These are phyloP conservation scores for Xylariaceae sp. DNA, from an alignment of 2,329 filamentous ascomycete genomes.

Conservation along the genomic window DNA sequence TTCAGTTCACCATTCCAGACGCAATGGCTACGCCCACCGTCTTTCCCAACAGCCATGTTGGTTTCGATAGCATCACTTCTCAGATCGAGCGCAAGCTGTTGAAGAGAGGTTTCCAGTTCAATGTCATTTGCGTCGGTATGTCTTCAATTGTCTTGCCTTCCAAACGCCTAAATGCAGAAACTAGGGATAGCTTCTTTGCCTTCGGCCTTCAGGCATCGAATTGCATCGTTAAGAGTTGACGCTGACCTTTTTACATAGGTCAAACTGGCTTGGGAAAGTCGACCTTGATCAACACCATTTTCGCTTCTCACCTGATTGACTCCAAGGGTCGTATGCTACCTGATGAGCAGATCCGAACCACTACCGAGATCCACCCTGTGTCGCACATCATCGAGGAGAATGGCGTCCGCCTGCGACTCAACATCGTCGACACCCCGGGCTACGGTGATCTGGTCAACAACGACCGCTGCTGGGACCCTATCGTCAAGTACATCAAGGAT, in stretches of 20 bases:
- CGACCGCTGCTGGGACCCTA: slow-evolving; percentile 99
- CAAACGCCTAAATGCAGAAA: neutral
- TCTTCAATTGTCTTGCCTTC: slow-evolving; percentile 26
- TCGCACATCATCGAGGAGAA: slow-evolving; percentile 99
- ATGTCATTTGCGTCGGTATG: slow-evolving; percentile 98
- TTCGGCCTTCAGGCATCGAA: neutral
- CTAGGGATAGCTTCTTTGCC: neutral
- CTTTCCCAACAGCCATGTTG: slow-evolving; percentile 95
- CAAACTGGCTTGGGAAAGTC: slow-evolving; percentile 99
- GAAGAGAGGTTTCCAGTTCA: slow-evolving; percentile 99
- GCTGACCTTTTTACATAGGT: slow-evolving; percentile 50
- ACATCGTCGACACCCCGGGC: slow-evolving; percentile 98
- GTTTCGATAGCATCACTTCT: slow-evolving; percentile 99
- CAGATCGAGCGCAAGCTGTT: slow-evolving; percentile 99
- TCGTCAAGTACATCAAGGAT: slow-evolving; percentile 99
- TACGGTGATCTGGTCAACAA: slow-evolving; percentile 99
- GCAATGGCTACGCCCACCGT: slow-evolving; percentile 64
- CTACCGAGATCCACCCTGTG: slow-evolving; percentile 95
- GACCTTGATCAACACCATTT: slow-evolving; percentile 99
- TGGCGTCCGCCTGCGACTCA: slow-evolving; percentile 90
- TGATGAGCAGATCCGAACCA: slow-evolving; percentile 88
- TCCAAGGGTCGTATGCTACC: slow-evolving; percentile 93
- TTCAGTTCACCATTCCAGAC: slow-evolving; percentile 27
- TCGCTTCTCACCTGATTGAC: slow-evolving; percentile 98
- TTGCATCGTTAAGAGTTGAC: slow-evolving; percentile 25